Evolutionary conservation across 2,329 filamentous ascomycete genomes (phyloP).

Genomic region (Sarocladium oryzae): DNA sequence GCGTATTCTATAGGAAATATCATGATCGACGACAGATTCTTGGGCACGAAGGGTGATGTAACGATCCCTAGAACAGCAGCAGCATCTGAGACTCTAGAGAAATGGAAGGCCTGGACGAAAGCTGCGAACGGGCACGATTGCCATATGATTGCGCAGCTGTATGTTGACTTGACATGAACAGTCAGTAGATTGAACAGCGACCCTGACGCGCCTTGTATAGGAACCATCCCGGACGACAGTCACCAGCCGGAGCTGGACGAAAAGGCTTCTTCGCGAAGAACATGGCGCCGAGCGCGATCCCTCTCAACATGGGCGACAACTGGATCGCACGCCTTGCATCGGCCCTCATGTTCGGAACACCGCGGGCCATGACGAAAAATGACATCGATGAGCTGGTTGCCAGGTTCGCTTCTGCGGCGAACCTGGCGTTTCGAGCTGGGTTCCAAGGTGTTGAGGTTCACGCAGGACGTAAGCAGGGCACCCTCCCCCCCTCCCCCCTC

Average conservation of each 20-base stretch:
- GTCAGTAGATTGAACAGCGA: too few species aligned
- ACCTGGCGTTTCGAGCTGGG: slow-evolving; percentile 51
- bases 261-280: slow-evolving; percentile 44
- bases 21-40: neutral
- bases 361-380: slow-evolving; percentile 40
- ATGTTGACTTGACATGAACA: too few species aligned
- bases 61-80: neutral
- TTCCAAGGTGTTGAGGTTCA: slow-evolving; percentile 42
- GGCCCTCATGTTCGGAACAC: slow-evolving; percentile 45
- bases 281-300: slow-evolving; percentile 29
- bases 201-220: too few species aligned
- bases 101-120: slow-evolving; percentile 43
- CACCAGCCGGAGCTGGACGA: slow-evolving; percentile 16
- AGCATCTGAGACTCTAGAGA: slow-evolving; percentile 41
- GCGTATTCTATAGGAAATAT: neutral
- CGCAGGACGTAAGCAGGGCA: slow-evolving; percentile 29
- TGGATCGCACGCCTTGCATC: slow-evolving; percentile 33
- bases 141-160: slow-evolving; percentile 13
- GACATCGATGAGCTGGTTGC: slow-evolving; percentile 48
- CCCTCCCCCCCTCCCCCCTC: too few species aligned
- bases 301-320: slow-evolving; percentile 23
- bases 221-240: slow-evolving; percentile 56
- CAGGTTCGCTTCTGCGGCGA: slow-evolving; percentile 49
- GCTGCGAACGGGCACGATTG: slow-evolving; percentile 49
- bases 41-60: neutral